Percentiles rank a stretch among this genome's conserved stretches.
Conservation (phyloP, 139 green algal genomes). For the Ettlia oleoabundans region DNA sequence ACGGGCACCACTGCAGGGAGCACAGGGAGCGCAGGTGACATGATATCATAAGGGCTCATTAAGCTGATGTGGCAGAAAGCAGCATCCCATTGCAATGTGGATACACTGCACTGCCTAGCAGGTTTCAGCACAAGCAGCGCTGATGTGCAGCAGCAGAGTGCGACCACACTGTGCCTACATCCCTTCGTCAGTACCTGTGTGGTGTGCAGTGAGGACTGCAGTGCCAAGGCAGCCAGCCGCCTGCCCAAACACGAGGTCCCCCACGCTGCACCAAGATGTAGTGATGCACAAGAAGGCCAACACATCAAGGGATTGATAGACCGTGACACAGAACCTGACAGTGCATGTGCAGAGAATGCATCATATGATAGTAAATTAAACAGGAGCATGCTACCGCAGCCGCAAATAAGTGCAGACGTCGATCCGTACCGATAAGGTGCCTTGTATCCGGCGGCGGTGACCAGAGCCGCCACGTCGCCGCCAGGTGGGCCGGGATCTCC, state of each 20-base stretch:
- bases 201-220: background rate
- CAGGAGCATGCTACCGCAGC: too few relatives aligned
- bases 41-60: too few relatives aligned
- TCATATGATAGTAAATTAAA: too few relatives aligned
- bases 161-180: too few relatives aligned
- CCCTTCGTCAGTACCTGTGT: background rate
- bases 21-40: background rate
- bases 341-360: background rate
- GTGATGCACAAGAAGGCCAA: too few relatives aligned
- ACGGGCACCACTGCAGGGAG: conserved; percentile 54
- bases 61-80: too few relatives aligned
- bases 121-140: too few relatives aligned
- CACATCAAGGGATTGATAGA: background rate
- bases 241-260: conserved; percentile 77
- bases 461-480: conserved; percentile 51
- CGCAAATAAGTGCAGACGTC: too few relatives aligned
- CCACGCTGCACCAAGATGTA: conserved; percentile 26
- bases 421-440: too few relatives aligned
- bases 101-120: too few relatives aligned
- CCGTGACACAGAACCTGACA: background rate
- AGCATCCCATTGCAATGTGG: too few relatives aligned
- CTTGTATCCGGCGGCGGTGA: background rate
- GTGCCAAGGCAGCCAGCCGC: conserved; percentile 68
- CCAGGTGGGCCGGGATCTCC: conserved; percentile 56
- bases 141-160: background rate